Percentiles rank a stretch among this genome's conserved stretches.
Conservation (phyloP, 768 basidiomycete species). For the Cystofilobasidium ferigula region DNA sequence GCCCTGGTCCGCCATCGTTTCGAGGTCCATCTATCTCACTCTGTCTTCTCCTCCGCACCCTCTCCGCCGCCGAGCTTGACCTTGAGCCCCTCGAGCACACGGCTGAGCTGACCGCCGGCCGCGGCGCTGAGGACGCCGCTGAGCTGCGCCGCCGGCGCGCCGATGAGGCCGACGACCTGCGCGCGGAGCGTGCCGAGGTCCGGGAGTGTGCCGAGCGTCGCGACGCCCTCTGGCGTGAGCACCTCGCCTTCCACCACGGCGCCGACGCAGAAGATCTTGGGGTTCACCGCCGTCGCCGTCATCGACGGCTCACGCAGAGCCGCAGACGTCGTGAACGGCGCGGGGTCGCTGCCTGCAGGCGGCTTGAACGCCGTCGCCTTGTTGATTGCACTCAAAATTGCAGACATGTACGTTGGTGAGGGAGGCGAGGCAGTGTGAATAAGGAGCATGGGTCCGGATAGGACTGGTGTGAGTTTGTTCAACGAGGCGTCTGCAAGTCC, state of each 20-base stretch:
- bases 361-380: constrained; percentile 19
- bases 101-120: constrained; percentile 17
- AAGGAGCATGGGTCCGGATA: constrained; percentile 19
- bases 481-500: neutral
- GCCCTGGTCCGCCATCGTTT: too few relatives aligned
- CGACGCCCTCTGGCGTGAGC: neutral
- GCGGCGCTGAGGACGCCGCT: constrained; percentile 9
- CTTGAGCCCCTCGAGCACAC: constrained; percentile 20
- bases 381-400: constrained; percentile 8
- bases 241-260: constrained; percentile 17
- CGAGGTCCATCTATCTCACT: too few relatives aligned
- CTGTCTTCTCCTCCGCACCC: constrained; percentile 6
- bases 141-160: constrained; percentile 13
- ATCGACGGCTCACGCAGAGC: neutral
- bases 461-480: neutral
- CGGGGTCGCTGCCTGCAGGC: neutral
- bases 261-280: constrained; percentile 22
- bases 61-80: constrained; percentile 14
- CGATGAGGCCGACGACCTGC: constrained; percentile 13
- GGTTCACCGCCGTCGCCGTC: constrained; percentile 5
- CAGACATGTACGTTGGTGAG: constrained; percentile 7
- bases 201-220: constrained; percentile 15
- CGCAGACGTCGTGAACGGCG: neutral
- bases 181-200: constrained; percentile 17
- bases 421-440: neutral